Evolutionary conservation across 768 basidiomycete genomes (phyloP).

Genomic region (Russula dissimulans): DNA sequence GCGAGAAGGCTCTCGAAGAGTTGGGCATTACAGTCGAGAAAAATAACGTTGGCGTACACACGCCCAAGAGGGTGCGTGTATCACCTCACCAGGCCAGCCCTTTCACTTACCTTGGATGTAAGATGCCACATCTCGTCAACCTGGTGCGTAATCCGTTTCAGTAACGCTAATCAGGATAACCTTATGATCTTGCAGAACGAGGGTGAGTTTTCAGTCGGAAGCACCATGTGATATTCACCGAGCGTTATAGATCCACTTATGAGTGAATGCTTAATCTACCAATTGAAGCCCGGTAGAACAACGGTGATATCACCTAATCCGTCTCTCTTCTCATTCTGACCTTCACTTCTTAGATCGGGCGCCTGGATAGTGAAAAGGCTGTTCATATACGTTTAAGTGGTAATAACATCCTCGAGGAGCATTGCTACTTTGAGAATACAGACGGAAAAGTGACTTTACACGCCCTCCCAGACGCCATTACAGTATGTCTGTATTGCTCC

Average conservation of each 20-base stretch:
- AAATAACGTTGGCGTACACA: constrained; percentile 93
- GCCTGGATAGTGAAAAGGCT: constrained; percentile 69
- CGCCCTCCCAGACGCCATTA: constrained; percentile 71
- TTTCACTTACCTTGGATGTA: neutral
- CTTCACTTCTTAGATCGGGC: constrained; percentile 55
- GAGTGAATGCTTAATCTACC: constrained; percentile 92
- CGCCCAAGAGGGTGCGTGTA: constrained; percentile 73
- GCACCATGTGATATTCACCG: neutral
- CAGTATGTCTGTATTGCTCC: constrained; percentile 39
- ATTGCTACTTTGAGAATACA: constrained; percentile 83
- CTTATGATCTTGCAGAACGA: constrained; percentile 12
- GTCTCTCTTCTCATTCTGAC: constrained; percentile 15
- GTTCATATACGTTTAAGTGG: constrained; percentile 91
- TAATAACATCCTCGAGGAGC: constrained; percentile 82
- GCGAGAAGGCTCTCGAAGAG: constrained; percentile 96
- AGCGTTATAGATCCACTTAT: constrained; percentile 70
- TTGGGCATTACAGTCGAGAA: constrained; percentile 97
- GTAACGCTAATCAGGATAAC: neutral
- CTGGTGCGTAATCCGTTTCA: constrained; percentile 46
- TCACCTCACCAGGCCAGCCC: neutral
- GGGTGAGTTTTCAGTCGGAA: constrained; percentile 9
- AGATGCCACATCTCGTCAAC: constrained; percentile 94
- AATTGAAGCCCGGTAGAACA: constrained; percentile 79
- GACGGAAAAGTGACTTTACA: constrained; percentile 81
- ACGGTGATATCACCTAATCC: constrained; percentile 36